These are phyloP conservation scores for Chlorella variabilis DNA, from an alignment of 163 green algal genomes.

Conservation along the genomic window DNA sequence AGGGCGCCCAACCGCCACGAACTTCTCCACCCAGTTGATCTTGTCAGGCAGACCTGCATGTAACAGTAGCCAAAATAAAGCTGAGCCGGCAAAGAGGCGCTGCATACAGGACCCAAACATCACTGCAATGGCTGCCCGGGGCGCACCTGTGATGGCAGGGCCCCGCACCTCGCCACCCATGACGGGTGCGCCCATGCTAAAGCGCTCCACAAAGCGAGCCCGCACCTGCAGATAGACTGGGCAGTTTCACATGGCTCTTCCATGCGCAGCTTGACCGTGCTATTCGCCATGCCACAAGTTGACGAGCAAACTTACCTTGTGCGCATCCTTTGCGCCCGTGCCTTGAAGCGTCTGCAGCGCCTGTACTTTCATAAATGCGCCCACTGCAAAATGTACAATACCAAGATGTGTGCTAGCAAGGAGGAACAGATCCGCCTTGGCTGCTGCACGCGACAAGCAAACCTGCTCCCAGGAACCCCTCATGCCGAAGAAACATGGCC, in stretches of 20 bases:
- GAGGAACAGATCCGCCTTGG: no score
- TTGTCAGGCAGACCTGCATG: constrained; percentile 67
- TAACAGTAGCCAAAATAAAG: not conserved
- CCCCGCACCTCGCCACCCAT: constrained; percentile 81
- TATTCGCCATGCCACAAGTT: not conserved
- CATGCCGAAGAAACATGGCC: constrained; percentile 94
- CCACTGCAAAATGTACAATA: constrained; percentile 77
- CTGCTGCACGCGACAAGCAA: not conserved
- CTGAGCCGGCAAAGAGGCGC: not conserved
- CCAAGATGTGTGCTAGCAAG: no score
- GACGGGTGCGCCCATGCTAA: constrained; percentile 89
- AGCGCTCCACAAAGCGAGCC: constrained; percentile 86
- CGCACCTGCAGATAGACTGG: constrained; percentile 59
- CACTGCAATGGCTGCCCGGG: no score
- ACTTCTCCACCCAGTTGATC: constrained; percentile 94
- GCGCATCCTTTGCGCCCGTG: not conserved
- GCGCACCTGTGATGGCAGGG: constrained; percentile 71
- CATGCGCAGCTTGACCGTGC: no score
- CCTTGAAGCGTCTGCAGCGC: constrained; percentile 14
- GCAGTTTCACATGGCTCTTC: no score
- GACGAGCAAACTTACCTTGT: constrained; percentile 4
- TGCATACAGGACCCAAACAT: not conserved
- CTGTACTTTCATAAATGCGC: constrained; percentile 92
- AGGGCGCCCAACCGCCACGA: constrained; percentile 72
- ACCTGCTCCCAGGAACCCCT: constrained; percentile 94